These are phyloP conservation scores for Aspergillus avenaceus DNA, from an alignment of 495 filamentous ascomycete genomes.

Conservation along the genomic window DNA sequence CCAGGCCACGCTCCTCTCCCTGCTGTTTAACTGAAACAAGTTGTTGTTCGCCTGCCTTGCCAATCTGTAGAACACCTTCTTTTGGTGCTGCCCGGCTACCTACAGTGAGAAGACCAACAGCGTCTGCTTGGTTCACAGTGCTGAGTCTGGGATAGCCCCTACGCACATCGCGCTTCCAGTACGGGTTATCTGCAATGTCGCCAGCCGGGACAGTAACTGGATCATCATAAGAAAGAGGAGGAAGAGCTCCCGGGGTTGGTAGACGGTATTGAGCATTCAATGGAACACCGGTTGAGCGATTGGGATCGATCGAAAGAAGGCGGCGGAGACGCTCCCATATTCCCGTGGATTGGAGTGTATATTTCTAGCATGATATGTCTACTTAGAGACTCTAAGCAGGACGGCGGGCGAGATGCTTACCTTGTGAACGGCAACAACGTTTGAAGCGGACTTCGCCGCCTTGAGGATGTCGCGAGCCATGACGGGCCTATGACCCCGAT, in stretches of 20 bases:
- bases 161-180: slow-evolving; percentile 92
- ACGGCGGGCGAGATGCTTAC: slow-evolving; percentile 16
- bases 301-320: slow-evolving; percentile 75
- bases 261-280: slow-evolving; percentile 90
- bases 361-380: slow-evolving; percentile 62
- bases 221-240: slow-evolving; percentile 78
- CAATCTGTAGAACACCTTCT: slow-evolving; percentile 70
- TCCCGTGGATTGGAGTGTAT: slow-evolving; percentile 88
- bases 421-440: slow-evolving; percentile 35
- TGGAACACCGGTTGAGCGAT: slow-evolving; percentile 86
- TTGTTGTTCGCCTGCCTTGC: slow-evolving; percentile 77
- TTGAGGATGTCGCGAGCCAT: slow-evolving; percentile 42
- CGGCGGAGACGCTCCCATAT: slow-evolving; percentile 84
- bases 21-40: slow-evolving; percentile 76
- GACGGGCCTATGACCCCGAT: slow-evolving; percentile 24
- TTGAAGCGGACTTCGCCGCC: slow-evolving; percentile 40
- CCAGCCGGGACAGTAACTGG: slow-evolving; percentile 87
- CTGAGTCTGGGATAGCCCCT: slow-evolving; percentile 81
- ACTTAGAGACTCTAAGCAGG: not conserved
- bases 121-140: slow-evolving; percentile 77
- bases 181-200: slow-evolving; percentile 94
- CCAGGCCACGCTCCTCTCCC: slow-evolving; percentile 65
- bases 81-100: slow-evolving; percentile 79
- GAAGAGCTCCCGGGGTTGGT: slow-evolving; percentile 75
- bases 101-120: slow-evolving; percentile 78